phyloP scores from a whole-genome alignment of 2,329 filamentous ascomycete genomes.

The Tolypocladium guangdongense region DNA sequence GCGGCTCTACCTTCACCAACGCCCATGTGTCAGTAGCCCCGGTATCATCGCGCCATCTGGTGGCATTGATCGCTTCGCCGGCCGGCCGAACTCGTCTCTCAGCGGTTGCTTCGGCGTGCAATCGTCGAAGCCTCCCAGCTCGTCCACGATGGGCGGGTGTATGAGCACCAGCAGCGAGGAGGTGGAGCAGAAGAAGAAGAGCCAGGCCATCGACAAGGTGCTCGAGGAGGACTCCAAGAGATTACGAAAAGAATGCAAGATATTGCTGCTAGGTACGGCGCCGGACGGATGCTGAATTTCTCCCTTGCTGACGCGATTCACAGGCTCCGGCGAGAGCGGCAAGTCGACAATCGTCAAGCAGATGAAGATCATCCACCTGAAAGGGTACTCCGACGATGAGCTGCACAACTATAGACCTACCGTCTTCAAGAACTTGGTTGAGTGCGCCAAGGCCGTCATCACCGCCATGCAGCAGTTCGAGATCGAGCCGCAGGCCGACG shows the following conservation, averaged over 20 bases:
- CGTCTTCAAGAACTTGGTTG: conserved; percentile 95
- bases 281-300: background rate
- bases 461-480: conserved; percentile 86
- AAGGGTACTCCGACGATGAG: conserved; percentile 92
- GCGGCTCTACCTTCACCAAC: background rate
- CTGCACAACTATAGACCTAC: conserved; percentile 88
- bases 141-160: conserved; percentile 72
- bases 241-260: conserved; percentile 97
- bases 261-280: conserved; percentile 71
- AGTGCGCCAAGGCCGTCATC: conserved; percentile 91
- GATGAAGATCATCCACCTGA: conserved; percentile 99
- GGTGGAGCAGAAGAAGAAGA: conserved; percentile 88
- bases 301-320: conserved; percentile 7
- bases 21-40: conserved; percentile 1
- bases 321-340: conserved; percentile 94
- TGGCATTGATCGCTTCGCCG: background rate
- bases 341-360: conserved; percentile 99
- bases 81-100: background rate
- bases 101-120: background rate
- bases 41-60: background rate
- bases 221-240: conserved; percentile 91
- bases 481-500: conserved; percentile 63
- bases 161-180: conserved; percentile 83
- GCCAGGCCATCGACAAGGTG: conserved; percentile 86
- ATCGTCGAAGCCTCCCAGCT: conserved; percentile 5